Evolutionary conservation across 345 rosid genomes (phyloP).

Genomic region (Chamaenerion angustifolium): DNA sequence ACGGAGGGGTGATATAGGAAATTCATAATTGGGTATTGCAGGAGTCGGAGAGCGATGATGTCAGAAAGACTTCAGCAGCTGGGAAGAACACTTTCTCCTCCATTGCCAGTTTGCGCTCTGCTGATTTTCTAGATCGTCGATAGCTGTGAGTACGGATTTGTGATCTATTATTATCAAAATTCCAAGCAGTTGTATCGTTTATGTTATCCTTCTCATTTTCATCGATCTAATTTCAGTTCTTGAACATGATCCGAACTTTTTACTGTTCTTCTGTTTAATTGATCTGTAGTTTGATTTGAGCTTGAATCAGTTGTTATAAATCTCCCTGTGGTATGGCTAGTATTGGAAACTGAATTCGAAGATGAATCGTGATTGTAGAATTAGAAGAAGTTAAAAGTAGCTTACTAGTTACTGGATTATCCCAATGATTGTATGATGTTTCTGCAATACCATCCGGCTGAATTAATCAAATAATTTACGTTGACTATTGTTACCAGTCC

Average conservation of each 20-base stretch:
- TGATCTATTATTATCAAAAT: background rate
- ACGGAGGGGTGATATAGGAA: no score
- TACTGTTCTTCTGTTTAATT: background rate
- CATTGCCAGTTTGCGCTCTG: background rate
- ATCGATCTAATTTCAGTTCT: background rate
- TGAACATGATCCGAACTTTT: background rate
- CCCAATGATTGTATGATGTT: background rate
- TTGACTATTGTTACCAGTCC: background rate
- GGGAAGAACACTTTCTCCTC: background rate
- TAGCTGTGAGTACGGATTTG: constrained; percentile 1
- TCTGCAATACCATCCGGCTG: background rate
- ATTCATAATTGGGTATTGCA: no score
- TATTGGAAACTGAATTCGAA: no score
- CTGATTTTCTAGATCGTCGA: background rate
- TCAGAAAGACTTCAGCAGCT: no score
- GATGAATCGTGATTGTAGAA: no score
- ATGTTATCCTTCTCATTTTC: background rate
- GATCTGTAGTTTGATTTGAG: background rate
- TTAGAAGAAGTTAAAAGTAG: no score
- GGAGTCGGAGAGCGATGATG: no score
- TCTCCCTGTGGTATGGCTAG: no score
- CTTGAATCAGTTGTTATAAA: background rate
- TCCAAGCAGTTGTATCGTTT: background rate
- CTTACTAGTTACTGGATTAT: no score
- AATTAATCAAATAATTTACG: no score